These are phyloP conservation scores for Gigaspora rosea DNA, from an alignment of 192 early-diverging fungal species.

Conservation along the genomic window DNA sequence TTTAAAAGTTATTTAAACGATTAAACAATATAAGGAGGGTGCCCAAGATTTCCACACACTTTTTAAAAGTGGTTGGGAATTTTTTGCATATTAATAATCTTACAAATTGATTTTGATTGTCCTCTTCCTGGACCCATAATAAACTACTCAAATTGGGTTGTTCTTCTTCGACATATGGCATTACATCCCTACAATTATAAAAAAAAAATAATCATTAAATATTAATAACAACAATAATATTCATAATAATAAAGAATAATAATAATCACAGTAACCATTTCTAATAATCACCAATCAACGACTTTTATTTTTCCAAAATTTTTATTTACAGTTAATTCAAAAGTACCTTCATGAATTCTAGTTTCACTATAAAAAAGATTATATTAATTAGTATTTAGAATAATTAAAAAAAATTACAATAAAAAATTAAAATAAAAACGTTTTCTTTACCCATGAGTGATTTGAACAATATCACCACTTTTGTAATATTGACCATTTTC, in stretches of 20 bases:
- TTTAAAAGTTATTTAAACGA: no score
- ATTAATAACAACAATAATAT: not conserved
- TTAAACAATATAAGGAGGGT: not conserved
- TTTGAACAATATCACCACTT: slow-evolving; percentile 17
- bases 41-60: no score
- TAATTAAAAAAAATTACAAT: not conserved
- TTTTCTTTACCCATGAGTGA: slow-evolving; percentile 17
- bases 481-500: slow-evolving; percentile 16
- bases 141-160: no score
- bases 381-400: not conserved
- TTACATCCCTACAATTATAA: no score
- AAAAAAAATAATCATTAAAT: not conserved
- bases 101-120: no score
- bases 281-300: slow-evolving; percentile 5
- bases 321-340: slow-evolving; percentile 18
- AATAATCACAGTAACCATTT: not conserved
- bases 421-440: not conserved
- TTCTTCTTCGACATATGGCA: no score
- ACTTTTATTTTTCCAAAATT: slow-evolving; percentile 20
- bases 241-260: not conserved
- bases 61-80: no score
- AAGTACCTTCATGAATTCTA: not conserved
- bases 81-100: no score
- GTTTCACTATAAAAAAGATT: slow-evolving; percentile 10
- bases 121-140: no score